Evolutionary conservation across 2,329 filamentous ascomycete genomes (phyloP).

Genomic region (Paecilomyces sp.): DNA sequence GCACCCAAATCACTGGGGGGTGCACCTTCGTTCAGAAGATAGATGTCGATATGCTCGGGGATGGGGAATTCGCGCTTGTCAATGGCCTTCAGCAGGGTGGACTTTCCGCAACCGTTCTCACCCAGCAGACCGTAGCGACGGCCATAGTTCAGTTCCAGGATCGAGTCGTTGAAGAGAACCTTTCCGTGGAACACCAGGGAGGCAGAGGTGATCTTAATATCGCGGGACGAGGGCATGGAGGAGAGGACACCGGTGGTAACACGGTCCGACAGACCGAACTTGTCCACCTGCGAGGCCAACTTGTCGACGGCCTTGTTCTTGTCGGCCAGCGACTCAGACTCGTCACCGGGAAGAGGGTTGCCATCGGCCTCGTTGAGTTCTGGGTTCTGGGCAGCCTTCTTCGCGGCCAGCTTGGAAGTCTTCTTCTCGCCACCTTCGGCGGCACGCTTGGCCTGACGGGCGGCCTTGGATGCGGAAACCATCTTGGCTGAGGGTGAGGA

Average conservation of each 20-base stretch:
- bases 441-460: conserved; percentile 59
- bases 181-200: conserved; percentile 97
- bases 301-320: conserved; percentile 79
- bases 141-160: conserved; percentile 85
- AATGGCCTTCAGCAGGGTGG: conserved; percentile 93
- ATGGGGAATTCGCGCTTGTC: conserved; percentile 90
- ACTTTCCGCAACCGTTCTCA: conserved; percentile 99
- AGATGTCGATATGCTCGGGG: conserved; percentile 95
- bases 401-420: conserved; percentile 64
- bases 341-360: conserved; percentile 45
- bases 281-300: conserved; percentile 87
- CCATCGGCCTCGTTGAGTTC: conserved; percentile 59
- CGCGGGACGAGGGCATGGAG: conserved; percentile 75
- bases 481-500: conserved; percentile 34
- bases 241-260: conserved; percentile 96
- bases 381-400: conserved; percentile 48
- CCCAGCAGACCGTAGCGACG: conserved; percentile 91
- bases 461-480: conserved; percentile 64
- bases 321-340: conserved; percentile 61
- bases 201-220: conserved; percentile 93
- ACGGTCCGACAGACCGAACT: conserved; percentile 91
- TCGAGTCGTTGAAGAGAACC: conserved; percentile 90
- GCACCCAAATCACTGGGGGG: conserved; percentile 82
- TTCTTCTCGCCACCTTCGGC: conserved; percentile 67
- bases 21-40: conserved; percentile 94